Percentiles rank a stretch among this genome's conserved stretches.
Conservation (phyloP, 371 early-diverging fungal genomes). For the Dichotomocladium elegans region DNA sequence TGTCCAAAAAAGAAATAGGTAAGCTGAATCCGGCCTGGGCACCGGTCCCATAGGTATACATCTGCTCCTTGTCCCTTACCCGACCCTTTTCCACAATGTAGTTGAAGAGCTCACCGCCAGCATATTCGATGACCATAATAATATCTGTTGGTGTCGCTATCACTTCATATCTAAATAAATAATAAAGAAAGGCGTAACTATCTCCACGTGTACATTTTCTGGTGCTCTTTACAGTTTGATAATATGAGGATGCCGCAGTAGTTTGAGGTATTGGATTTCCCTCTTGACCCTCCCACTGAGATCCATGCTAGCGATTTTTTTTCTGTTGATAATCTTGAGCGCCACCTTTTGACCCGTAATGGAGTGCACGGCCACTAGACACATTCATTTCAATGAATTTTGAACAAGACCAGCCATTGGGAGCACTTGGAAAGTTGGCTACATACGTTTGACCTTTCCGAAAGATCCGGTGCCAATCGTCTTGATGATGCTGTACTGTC, state of each 20-base stretch:
- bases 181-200: neutral
- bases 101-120: conserved; percentile 94
- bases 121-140: conserved; percentile 97
- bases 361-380: conserved; percentile 94
- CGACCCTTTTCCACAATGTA: conserved; percentile 94
- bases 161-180: conserved; percentile 81
- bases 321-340: conserved; percentile 91
- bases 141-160: conserved; percentile 95
- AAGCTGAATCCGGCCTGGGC: neutral
- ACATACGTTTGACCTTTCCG: conserved; percentile 96
- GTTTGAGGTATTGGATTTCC: conserved; percentile 95
- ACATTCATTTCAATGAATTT: too few relatives aligned
- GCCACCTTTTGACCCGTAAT: conserved; percentile 93
- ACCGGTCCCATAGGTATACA: neutral
- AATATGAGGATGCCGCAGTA: conserved; percentile 95
- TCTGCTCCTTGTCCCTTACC: conserved; percentile 45
- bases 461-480: conserved; percentile 95
- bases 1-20: neutral
- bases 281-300: conserved; percentile 93
- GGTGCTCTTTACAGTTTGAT: conserved; percentile 79
- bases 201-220: neutral
- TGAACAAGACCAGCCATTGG: too few relatives aligned
- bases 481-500: conserved; percentile 89
- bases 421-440: too few relatives aligned
- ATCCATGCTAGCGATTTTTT: conserved; percentile 87